Percentiles rank a stretch among this genome's conserved stretches.
These are phyloP conservation scores for Candida glucosophila DNA, from an alignment of 1,139 yeast genomes.

Conservation along the genomic window DNA sequence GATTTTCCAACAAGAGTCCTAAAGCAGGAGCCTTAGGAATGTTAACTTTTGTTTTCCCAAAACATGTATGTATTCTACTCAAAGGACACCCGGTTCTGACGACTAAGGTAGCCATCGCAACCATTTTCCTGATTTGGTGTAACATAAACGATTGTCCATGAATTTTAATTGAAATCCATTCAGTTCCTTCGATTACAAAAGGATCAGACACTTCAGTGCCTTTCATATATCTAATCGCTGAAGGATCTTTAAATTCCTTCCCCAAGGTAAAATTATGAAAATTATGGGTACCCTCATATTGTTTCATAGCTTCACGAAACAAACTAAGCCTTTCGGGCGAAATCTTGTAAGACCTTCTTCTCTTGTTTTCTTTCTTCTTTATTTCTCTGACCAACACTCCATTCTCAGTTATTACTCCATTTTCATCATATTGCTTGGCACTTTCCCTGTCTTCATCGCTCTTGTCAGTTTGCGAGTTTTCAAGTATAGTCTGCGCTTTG, in stretches of 20 bases:
- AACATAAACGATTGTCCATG: conserved; percentile 99
- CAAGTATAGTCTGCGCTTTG: conserved; percentile 9
- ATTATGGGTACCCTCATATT: conserved; percentile 82
- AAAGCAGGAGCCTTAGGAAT: conserved; percentile 98
- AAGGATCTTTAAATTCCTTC: conserved; percentile 77
- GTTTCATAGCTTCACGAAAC: conserved; percentile 61
- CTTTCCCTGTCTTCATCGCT: conserved; percentile 14
- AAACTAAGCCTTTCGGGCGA: conserved; percentile 49
- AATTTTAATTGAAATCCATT: conserved; percentile 92
- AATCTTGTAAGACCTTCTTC: conserved; percentile 65
- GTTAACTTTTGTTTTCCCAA: conserved; percentile 64
- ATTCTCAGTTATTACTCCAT: conserved; percentile 29
- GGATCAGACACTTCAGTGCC: conserved; percentile 79
- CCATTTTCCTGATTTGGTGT: conserved; percentile 97
- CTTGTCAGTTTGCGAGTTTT: conserved; percentile 12
- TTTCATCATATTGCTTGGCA: conserved; percentile 17
- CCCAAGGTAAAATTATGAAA: conserved; percentile 95
- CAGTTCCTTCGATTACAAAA: conserved; percentile 84
- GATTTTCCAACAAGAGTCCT: conserved; percentile 83
- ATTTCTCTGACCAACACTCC: conserved; percentile 46
- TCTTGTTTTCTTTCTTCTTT: conserved; percentile 57
- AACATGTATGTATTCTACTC: conserved; percentile 69
- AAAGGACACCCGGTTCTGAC: conserved; percentile 82
- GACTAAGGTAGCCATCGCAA: conserved; percentile 85
- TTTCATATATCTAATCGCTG: conserved; percentile 78